Evolutionary conservation across 495 filamentous ascomycete genomes (phyloP).

Genomic region (Entonaema liquescens): DNA sequence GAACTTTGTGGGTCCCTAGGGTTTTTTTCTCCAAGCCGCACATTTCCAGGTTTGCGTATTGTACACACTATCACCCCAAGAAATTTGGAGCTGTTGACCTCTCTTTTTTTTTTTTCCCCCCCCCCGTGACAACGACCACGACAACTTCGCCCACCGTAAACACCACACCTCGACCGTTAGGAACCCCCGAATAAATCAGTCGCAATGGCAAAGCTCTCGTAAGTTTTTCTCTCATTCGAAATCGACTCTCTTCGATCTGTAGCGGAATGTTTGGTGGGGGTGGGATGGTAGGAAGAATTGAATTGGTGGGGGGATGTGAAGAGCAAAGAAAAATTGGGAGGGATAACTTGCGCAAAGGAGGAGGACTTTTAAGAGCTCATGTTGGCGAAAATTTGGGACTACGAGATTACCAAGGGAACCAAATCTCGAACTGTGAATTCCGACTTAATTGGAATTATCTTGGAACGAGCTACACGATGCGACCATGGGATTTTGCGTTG

Average conservation of each 20-base stretch:
- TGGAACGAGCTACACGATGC: neutral
- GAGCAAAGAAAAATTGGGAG: neutral
- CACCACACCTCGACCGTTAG: conserved; percentile 21
- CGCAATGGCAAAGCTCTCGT: conserved; percentile 63
- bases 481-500: neutral
- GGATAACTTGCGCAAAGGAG: conserved; percentile 20
- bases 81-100: conserved; percentile 35
- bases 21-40: conserved; percentile 35
- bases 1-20: conserved; percentile 39
- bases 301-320: conserved; percentile 16
- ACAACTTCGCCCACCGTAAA: conserved; percentile 16
- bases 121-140: conserved; percentile 26
- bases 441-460: neutral
- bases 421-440: conserved; percentile 1
- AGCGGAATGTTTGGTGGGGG: conserved; percentile 15
- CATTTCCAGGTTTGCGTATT: conserved; percentile 30
- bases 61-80: conserved; percentile 9
- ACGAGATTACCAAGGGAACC: neutral
- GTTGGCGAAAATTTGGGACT: neutral
- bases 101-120: conserved; percentile 5
- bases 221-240: conserved; percentile 45
- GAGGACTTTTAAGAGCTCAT: conserved; percentile 1
- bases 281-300: neutral
- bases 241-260: conserved; percentile 13
- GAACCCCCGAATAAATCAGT: conserved; percentile 44